Conservation (phyloP, 192 early-diverging fungal species). For the Podila verticillata region DNA sequence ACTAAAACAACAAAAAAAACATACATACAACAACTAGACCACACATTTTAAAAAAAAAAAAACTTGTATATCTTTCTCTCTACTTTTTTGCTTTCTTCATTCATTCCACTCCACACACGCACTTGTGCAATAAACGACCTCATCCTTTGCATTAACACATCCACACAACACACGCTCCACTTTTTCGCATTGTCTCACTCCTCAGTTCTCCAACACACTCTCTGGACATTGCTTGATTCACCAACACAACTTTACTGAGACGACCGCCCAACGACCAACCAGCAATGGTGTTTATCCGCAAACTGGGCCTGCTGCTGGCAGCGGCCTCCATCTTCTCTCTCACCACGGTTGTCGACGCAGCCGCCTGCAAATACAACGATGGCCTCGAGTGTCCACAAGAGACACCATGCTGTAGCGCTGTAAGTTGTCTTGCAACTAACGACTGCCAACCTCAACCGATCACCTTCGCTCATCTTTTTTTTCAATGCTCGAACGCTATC, state of each 20-base stretch:
- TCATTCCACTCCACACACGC: no score
- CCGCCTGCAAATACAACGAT: slow-evolving; percentile 36
- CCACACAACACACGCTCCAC: slow-evolving; percentile 7
- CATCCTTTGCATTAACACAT: slow-evolving; percentile 9
- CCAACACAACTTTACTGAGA: neutral
- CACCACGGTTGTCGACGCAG: slow-evolving; percentile 19
- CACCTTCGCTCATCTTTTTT: neutral
- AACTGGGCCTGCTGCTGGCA: slow-evolving; percentile 41
- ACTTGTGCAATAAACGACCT: no score
- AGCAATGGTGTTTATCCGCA: slow-evolving; percentile 38
- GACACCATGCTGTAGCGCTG: slow-evolving; percentile 42
- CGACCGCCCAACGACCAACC: slow-evolving; percentile 6
- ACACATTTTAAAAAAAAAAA: no score
- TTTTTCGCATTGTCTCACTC: no score
- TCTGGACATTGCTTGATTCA: slow-evolving; percentile 8
- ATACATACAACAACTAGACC: no score
- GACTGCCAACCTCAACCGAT: neutral
- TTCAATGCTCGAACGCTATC: neutral
- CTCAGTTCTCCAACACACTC: no score
- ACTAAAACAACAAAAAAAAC: no score
- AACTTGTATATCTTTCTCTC: no score
- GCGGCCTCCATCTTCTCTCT: slow-evolving; percentile 32
- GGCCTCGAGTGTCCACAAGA: slow-evolving; percentile 29
- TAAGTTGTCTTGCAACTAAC: slow-evolving; percentile 17
- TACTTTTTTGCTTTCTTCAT: neutral